Base-by-base conservation (phyloP, 148 eudicot genomes). In the Cornus kousa region DNA sequence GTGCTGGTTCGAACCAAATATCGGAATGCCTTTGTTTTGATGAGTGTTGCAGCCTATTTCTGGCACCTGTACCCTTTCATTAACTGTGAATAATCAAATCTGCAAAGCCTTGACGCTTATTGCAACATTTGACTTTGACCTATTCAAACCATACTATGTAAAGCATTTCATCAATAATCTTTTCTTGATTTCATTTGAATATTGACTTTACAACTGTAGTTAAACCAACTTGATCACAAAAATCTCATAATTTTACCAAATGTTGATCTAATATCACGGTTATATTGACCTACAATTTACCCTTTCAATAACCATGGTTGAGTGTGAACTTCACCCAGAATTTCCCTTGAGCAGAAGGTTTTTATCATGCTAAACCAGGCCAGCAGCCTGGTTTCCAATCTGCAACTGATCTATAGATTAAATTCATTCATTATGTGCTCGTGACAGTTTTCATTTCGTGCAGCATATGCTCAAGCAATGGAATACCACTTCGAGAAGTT, bases 401-500 rank as follows among this genome's bases (percentile, higher is more conserved):
- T 43, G 3, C 16, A 53, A 53, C 59, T 53, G 17, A 14, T 53
- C 19, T 53, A 16, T 12, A 20, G 24, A 62, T 19, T 20, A 62
- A 62, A 20, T 5, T 55, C 16, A 70, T 77, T 8, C 17, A 0
- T 2, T 24, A 24, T 13, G 71, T 68, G 74, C 65, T 2, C 1
- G 40, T 80, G 75, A 68, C n/a, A 19, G 60, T 78, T 82, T 80
- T 37, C 5, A 43, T 28, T 74, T 74, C 78, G 70, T 81, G 77
- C 90, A 96, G 98, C 78, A 77, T 87, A 80, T 96, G 99, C 83
- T 85, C 80, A 75, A 84, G 82, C 81, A 81, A 74, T 80, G 95
- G 91, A 72, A 92, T 96, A 68, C 82, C 97, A 7, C 76, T 96
- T 82, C 88, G 89, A 83, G 99, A 96, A 87, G 91, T 88, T 66